Base-by-base conservation (phyloP, 78 protist genomes). In the slime mould (Dictyostelium discoideum) region DNA sequence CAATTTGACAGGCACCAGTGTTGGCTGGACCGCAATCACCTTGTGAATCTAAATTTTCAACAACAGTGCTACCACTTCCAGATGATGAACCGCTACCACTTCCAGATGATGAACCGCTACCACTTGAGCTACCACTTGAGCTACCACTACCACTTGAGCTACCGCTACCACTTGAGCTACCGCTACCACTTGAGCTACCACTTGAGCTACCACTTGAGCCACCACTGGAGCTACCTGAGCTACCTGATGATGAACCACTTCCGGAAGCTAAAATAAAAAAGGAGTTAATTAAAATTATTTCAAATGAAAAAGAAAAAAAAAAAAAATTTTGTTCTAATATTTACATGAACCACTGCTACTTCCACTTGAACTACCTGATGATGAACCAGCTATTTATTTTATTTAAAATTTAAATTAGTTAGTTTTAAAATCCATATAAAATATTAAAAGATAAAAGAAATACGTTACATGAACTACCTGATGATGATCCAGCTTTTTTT, bases 241-340 rank as follows among this genome's bases (percentile, higher is more conserved):
- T 63, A n/a, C 74, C 74, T n/a, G 74, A 65, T 65, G 74, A 65
- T n/a, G 74, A 42, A 22, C 84, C 84, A 77, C 84, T 77, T 13
- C 84, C 85, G 9, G 85, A 80, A 42, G 32, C 63, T 77, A 32
- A 13, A 26, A 26, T 14, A 60, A 20, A 60, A 20, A 54, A 16
- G n/a, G 22, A 16, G 22, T 60, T 60, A 60, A 4, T 60, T 13
- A 60, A 60, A 60, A 60, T 9, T 10, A 0, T 46, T 46, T 46
- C 14, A 46, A 60, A 60, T 60, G 2, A 60, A 20, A 20, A 5
- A 29, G 10, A 3, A 13, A 40, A 26, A 22, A 8, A 32, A 7
- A 29, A 5, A 18, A 9, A n/a, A n/a, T n/a, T n/a, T 32, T 32
- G 46, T 42, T 39, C 1, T 8, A 18, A 29, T 26, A 29, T 20